Percentiles rank a stretch among this genome's conserved stretches.
Conservation (phyloP, 2,329 filamentous ascomycete genomes). For the Aspergillus luchuensis region DNA sequence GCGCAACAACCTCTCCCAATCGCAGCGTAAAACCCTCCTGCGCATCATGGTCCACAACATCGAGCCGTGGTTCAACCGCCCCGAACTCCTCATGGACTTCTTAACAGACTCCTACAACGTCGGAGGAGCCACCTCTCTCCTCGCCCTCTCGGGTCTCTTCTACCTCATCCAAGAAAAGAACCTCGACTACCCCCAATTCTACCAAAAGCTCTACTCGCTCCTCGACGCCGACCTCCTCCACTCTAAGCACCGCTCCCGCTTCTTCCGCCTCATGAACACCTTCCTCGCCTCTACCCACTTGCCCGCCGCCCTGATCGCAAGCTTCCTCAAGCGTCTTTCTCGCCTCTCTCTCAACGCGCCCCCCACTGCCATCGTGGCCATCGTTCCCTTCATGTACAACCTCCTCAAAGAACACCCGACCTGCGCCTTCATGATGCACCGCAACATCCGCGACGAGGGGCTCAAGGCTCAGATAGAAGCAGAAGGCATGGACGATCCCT, state of each 20-base stretch:
- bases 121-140: constrained; percentile 81
- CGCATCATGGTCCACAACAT: constrained; percentile 74
- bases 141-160: constrained; percentile 90
- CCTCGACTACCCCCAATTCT: constrained; percentile 94
- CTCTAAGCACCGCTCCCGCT: constrained; percentile 89
- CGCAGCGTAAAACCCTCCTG: constrained; percentile 78
- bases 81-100: constrained; percentile 93
- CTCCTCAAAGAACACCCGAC: constrained; percentile 84
- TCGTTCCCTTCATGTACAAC: constrained; percentile 95
- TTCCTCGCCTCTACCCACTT: constrained; percentile 92
- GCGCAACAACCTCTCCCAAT: constrained; percentile 62
- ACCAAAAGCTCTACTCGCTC: constrained; percentile 88
- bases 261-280: constrained; percentile 88
- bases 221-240: constrained; percentile 84
- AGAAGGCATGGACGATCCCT: constrained; percentile 71
- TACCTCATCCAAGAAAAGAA: constrained; percentile 93
- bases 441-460: constrained; percentile 63
- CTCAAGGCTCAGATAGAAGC: constrained; percentile 62
- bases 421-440: constrained; percentile 95
- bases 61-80: constrained; percentile 84
- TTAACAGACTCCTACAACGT: constrained; percentile 89
- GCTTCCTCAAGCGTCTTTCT: constrained; percentile 92
- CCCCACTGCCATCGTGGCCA: constrained; percentile 82
- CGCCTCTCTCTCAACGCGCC: constrained; percentile 84
- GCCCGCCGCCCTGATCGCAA: constrained; percentile 85